Conservation (phyloP, 768 basidiomycete genomes). For the Dendrothele bispora region DNA sequence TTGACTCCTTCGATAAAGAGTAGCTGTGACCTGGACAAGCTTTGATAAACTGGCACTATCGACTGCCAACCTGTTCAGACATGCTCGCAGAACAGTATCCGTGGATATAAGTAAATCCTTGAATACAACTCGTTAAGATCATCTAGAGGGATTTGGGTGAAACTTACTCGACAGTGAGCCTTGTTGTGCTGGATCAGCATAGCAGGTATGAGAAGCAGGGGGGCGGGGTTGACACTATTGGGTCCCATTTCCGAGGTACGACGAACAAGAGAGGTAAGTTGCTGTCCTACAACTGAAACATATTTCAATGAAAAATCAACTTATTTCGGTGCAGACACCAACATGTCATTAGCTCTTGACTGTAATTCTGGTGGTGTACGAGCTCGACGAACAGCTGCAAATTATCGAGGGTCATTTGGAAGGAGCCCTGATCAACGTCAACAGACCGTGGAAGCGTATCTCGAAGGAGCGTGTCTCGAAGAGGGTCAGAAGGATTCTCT, state of each 20-base stretch:
- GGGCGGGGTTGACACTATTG: slow-evolving; percentile 51
- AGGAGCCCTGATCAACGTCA: slow-evolving; percentile 50
- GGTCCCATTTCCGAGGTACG: slow-evolving; percentile 56
- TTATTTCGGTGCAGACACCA: slow-evolving; percentile 17
- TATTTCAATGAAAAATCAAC: slow-evolving; percentile 4
- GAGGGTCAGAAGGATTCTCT: slow-evolving; percentile 24
- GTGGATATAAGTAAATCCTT: slow-evolving; percentile 62
- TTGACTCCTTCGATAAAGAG: slow-evolving; percentile 38
- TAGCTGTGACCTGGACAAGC: slow-evolving; percentile 48
- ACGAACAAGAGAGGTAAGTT: slow-evolving; percentile 52
- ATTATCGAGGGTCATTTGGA: slow-evolving; percentile 58
- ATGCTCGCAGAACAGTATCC: slow-evolving; percentile 61
- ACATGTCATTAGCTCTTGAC: slow-evolving; percentile 56
- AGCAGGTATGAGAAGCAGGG: slow-evolving; percentile 51
- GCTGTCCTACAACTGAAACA: slow-evolving; percentile 54
- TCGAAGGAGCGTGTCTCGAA: slow-evolving; percentile 54
- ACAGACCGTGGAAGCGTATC: slow-evolving; percentile 49
- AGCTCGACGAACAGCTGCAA: slow-evolving; percentile 55
- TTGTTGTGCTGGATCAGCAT: slow-evolving; percentile 62
- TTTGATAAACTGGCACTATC: slow-evolving; percentile 39
- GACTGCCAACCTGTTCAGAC: slow-evolving; percentile 51
- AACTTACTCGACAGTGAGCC: slow-evolving; percentile 50
- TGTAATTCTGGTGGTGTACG: slow-evolving; percentile 56
- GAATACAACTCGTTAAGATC: slow-evolving; percentile 5
- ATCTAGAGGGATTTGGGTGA: neutral